Conservation (phyloP, 2,329 filamentous ascomycete species). For the Exophiala dermatitidis region DNA sequence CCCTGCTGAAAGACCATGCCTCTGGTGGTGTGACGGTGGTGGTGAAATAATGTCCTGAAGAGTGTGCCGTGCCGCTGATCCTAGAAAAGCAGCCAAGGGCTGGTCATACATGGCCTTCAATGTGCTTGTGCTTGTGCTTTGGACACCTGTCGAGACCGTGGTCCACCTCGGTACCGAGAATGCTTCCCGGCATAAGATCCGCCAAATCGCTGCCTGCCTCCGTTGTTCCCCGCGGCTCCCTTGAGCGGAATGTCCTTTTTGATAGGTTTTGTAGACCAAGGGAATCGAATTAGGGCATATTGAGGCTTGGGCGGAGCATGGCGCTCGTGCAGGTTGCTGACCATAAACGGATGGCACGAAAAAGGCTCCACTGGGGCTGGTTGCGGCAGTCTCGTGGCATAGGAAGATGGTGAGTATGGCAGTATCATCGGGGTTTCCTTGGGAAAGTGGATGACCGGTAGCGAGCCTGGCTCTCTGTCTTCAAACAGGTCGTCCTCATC, state of each 20-base stretch:
- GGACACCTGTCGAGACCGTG: conserved; percentile 13
- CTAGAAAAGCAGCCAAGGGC: too few species aligned
- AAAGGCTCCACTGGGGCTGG: conserved; percentile 6
- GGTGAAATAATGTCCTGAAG: not conserved
- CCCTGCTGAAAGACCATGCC: conserved; percentile 7
- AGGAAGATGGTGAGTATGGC: not conserved
- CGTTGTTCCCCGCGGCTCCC: conserved; percentile 6
- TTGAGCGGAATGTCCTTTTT: conserved; percentile 24
- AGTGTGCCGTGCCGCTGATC: too few species aligned
- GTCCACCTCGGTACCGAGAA: conserved; percentile 7
- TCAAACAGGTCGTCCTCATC: conserved; percentile 76
- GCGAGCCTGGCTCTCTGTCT: conserved; percentile 70
- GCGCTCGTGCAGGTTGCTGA: conserved; percentile 18
- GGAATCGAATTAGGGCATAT: conserved; percentile 23
- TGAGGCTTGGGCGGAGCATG: conserved; percentile 17
- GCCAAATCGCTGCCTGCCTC: conserved; percentile 10
- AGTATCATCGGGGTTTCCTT: conserved; percentile 5
- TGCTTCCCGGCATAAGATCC: conserved; percentile 12
- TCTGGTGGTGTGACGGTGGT: too few species aligned
- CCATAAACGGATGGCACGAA: conserved; percentile 16
- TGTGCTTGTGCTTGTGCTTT: conserved; percentile 15
- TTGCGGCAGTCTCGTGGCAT: conserved; percentile 1
- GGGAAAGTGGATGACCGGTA: conserved; percentile 65
- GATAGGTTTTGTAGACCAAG: conserved; percentile 16
- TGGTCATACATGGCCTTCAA: not conserved